phyloP scores from a whole-genome alignment of 257 asterid genomes.

The Oldenlandia corymbosa region DNA sequence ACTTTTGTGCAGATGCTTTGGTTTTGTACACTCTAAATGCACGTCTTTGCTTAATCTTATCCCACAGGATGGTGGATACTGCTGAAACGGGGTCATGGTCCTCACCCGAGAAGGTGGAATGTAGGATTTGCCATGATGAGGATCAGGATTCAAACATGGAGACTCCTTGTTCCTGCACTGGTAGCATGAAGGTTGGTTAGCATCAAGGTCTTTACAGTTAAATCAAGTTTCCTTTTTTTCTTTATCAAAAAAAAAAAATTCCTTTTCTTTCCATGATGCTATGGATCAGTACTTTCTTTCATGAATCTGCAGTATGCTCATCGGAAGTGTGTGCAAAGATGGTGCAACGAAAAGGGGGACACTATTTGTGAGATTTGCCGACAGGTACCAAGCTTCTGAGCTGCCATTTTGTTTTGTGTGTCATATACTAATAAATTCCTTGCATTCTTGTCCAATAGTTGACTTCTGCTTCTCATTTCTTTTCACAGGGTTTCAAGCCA shows the following conservation, averaged over 20 bases:
- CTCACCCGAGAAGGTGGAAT: conserved; percentile 45
- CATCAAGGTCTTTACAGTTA: background rate
- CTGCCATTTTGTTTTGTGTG: background rate
- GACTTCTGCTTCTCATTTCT: no score
- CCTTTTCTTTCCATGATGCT: no score
- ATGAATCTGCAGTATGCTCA: conserved; percentile 59
- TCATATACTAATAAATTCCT: background rate
- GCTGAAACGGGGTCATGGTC: conserved; percentile 32
- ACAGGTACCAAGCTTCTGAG: conserved; percentile 40
- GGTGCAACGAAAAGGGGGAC: conserved; percentile 95
- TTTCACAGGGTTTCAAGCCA: conserved; percentile 67
- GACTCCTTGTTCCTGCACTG: conserved; percentile 79
- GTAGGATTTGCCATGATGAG: conserved; percentile 88
- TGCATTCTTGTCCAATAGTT: conserved; percentile 15
- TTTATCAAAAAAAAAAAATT: no score
- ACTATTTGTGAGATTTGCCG: conserved; percentile 76
- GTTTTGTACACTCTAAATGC: conserved; percentile 16
- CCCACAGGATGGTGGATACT: conserved; percentile 56
- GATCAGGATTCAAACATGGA: conserved; percentile 81
- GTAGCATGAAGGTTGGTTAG: conserved; percentile 71
- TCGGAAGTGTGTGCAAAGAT: conserved; percentile 69
- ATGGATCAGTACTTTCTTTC: background rate
- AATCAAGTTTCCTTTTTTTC: background rate
- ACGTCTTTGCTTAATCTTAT: conserved; percentile 30
- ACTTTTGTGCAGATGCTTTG: background rate